A percentile compares a stretch with the other conserved stretches of the same genome.
These are phyloP conservation scores for Pseudocercospora crystallina DNA, from an alignment of 2,329 filamentous ascomycete species.

Conservation along the genomic window DNA sequence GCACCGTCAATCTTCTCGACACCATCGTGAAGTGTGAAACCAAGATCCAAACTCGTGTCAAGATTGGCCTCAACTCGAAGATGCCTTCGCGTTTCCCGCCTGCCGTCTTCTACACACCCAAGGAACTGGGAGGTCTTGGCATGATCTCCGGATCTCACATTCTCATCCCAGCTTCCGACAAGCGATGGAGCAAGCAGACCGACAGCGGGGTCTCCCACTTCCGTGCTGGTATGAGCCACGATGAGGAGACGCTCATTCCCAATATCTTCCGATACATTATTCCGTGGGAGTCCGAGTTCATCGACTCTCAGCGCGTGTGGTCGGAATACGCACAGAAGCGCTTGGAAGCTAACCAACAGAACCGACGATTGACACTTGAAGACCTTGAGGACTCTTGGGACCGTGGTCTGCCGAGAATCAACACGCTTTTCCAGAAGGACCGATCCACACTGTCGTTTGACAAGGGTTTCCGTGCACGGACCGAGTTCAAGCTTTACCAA, in stretches of 20 bases:
- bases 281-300: slow-evolving; percentile 98
- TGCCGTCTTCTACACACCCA: slow-evolving; percentile 97
- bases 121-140: slow-evolving; percentile 91
- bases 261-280: slow-evolving; percentile 99
- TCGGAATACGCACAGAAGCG: slow-evolving; percentile 99
- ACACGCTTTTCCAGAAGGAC: slow-evolving; percentile 98
- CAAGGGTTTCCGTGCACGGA: slow-evolving; percentile 92
- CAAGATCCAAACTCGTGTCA: slow-evolving; percentile 97
- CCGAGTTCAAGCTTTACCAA: slow-evolving; percentile 98
- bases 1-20: slow-evolving; percentile 88
- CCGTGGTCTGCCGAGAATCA: slow-evolving; percentile 93
- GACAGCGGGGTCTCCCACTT: slow-evolving; percentile 97
- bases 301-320: slow-evolving; percentile 98
- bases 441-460: slow-evolving; percentile 95
- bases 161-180: slow-evolving; percentile 93
- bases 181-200: slow-evolving; percentile 97
- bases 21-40: slow-evolving; percentile 99
- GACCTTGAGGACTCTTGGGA: slow-evolving; percentile 99
- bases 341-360: slow-evolving; percentile 94
- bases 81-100: slow-evolving; percentile 99
- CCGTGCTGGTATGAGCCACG: slow-evolving; percentile 95
- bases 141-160: slow-evolving; percentile 99
- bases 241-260: slow-evolving; percentile 95
- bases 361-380: slow-evolving; percentile 88
- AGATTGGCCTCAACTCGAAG: slow-evolving; percentile 98